Evolutionary conservation across 371 early-diverging fungal species (phyloP), one percentile per base, ranked within the genome.

Genomic region (Lichtheimia ramosa): DNA sequence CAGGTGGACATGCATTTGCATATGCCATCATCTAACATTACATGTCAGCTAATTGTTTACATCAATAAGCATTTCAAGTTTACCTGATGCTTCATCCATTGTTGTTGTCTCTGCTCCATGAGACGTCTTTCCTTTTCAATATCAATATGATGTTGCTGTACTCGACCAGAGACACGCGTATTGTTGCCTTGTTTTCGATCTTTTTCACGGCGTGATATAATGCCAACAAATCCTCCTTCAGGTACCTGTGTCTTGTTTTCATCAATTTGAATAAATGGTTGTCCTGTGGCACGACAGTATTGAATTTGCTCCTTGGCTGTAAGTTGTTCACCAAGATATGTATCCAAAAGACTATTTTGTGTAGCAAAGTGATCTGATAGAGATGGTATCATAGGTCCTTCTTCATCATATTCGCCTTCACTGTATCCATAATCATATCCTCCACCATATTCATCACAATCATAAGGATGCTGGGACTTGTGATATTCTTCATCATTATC

Each of bases 221-320:
- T 69, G 21, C 78, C 81, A 2, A 81, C 72, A 14, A 81, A 63
- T 14, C 81, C 81, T 56, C 71, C 70, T 51, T 70, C 62, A 20
- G 81, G 77, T 12, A 68, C 58, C 5, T 56, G 61, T n/a, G 75
- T 63, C 51, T 77, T 81, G 39, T 59, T 58, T 5, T 51, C 18
- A 3, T 73, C 72, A 5, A 81, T 69, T 41, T 81, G 75, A 28
- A 81, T 77, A 25, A 81, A 52, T 16, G 81, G 81, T 43, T 81
- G 81, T 1, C 81, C 78, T 2, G 78, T 81, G 5, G 75, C 78
- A 43, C 71, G 71, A 23, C 76, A 75, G 60, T 71, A 81, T 46
- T 75, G 73, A 3, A 75, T 75, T 51, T 81, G 81, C 50, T 81
- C 81, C 52, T 75, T 77, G 18, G 75, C 81, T 16, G 69, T 75